Base-by-base conservation (phyloP, 2,329 filamentous ascomycete genomes). In the Thermoascus crustaceus region DNA sequence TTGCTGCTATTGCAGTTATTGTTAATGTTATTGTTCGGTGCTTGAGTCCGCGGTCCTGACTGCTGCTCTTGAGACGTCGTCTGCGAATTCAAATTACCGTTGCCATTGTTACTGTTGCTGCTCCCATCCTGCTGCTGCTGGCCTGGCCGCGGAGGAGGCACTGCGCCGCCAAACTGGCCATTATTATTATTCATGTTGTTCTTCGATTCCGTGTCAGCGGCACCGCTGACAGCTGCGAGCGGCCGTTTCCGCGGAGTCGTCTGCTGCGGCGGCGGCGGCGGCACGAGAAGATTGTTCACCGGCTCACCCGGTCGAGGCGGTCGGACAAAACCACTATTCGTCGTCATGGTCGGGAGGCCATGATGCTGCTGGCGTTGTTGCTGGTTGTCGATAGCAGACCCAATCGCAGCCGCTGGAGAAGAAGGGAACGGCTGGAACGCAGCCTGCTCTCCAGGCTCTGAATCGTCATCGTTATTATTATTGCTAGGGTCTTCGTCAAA, bases 391-490 rank as follows among this genome's bases (percentile, higher is more conserved):
- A n/a, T n/a, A n/a, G n/a, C n/a, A n/a, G n/a, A n/a, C n/a, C n/a
- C n/a, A n/a, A n/a, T n/a, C n/a, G 41, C 5, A 43, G 13, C 27
- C 24, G 33, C 14, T 46, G 41, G 19, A 52, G 43, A 31, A 18
- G 43, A 30, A 19, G 52, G 47, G 33, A 58, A 51, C 9, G 50
- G 34, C 7, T 49, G 48, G 17, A 60, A 51, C 4, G 50, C 39
- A 30, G 53, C 51, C 11, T 52, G 39, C 25, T 53, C 49, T 10
- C 41, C 43, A 35, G 34, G 42, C 35, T 50, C 44, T 22, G n/a
- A n/a, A n/a, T n/a, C n/a, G n/a, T n/a, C n/a, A n/a, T n/a, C n/a
- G n/a, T n/a, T n/a, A n/a, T n/a, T n/a, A n/a, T n/a, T n/a, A n/a
- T n/a, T n/a, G n/a, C n/a, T n/a, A n/a, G n/a, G n/a, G n/a, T n/a